Conservation (phyloP, 495 filamentous ascomycete genomes). For the Xylaria scruposa region DNA sequence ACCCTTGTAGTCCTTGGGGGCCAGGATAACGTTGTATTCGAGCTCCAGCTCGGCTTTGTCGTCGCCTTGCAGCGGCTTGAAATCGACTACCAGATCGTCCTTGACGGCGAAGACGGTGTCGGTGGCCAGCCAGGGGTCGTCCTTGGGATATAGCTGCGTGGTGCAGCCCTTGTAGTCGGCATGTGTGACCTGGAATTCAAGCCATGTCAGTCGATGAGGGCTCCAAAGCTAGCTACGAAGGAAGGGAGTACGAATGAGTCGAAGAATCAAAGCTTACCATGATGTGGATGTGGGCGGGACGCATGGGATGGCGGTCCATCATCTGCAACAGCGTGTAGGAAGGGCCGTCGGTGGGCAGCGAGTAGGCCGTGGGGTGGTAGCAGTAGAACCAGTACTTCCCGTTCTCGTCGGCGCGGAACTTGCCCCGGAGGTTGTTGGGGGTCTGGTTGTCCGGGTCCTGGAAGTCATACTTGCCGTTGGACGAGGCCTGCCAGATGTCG, state of each 20-base stretch:
- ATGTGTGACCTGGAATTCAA: conserved; percentile 50
- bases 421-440: conserved; percentile 84
- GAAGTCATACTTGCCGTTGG: conserved; percentile 90
- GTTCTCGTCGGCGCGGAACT: conserved; percentile 78
- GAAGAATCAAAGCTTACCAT: conserved; percentile 59
- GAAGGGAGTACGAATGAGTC: neutral
- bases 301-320: conserved; percentile 82
- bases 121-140: conserved; percentile 69
- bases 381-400: conserved; percentile 83
- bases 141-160: conserved; percentile 79
- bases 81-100: conserved; percentile 76
- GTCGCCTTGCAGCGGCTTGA: conserved; percentile 67
- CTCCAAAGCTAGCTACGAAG: neutral
- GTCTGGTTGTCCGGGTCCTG: conserved; percentile 78
- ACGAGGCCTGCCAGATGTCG: conserved; percentile 85
- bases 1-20: conserved; percentile 58
- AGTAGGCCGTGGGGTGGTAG: conserved; percentile 82
- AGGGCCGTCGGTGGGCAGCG: conserved; percentile 75
- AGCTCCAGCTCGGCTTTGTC: conserved; percentile 72
- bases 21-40: conserved; percentile 66
- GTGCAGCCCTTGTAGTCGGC: conserved; percentile 68
- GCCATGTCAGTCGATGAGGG: neutral
- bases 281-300: conserved; percentile 86
- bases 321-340: conserved; percentile 70
- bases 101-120: conserved; percentile 85